phyloP scores from a whole-genome alignment of 169 alveolate species.

The Plasmodium billcollinsi region DNA sequence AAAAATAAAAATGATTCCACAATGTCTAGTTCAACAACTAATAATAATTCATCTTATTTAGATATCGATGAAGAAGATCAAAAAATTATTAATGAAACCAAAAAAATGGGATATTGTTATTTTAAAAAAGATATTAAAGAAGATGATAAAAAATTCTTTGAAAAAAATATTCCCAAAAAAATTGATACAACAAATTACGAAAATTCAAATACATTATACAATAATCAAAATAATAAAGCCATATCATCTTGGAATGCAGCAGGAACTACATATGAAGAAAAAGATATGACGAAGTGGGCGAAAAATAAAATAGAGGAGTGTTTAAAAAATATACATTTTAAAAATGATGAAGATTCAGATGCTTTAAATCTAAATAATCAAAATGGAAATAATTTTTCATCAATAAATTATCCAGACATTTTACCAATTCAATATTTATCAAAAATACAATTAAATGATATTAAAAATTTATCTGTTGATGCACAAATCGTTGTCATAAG shows the following conservation, averaged over 20 bases:
- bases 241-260: constrained; percentile 90
- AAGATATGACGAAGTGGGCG: constrained; percentile 81
- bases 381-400: constrained; percentile 79
- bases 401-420: constrained; percentile 39
- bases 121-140: constrained; percentile 83
- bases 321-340: constrained; percentile 75
- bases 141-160: constrained; percentile 51
- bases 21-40: constrained; percentile 46
- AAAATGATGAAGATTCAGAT: constrained; percentile 75
- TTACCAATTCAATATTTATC: constrained; percentile 72
- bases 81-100: constrained; percentile 88
- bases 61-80: constrained; percentile 91
- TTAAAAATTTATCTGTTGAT: constrained; percentile 86
- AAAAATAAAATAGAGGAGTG: constrained; percentile 71
- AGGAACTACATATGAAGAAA: constrained; percentile 91
- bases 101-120: constrained; percentile 91
- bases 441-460: constrained; percentile 78
- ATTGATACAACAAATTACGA: constrained; percentile 63
- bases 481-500: constrained; percentile 89
- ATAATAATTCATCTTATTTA: constrained; percentile 76
- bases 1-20: constrained; percentile 23
- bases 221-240: constrained; percentile 41
- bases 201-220: constrained; percentile 20
- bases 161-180: constrained; percentile 70
- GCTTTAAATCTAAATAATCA: constrained; percentile 76